A percentile compares a stretch with the other conserved stretches of the same genome.
phyloP scores from a whole-genome alignment of 805 yeast genomes.

The Lipomyces orientalis region DNA sequence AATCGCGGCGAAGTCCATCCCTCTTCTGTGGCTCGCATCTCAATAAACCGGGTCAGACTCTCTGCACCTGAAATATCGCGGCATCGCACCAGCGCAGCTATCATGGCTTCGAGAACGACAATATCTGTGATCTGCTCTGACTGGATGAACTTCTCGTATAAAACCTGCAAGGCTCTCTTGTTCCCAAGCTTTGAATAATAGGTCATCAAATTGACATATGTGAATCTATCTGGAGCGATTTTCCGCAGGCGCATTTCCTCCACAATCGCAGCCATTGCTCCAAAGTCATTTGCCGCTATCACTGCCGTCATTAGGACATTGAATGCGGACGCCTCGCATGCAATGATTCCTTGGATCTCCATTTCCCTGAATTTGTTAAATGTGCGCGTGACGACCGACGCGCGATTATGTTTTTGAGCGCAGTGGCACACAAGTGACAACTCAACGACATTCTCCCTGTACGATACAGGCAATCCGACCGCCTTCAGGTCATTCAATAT shows the following conservation, averaged over 20 bases:
- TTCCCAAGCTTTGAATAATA: slow-evolving; percentile 26
- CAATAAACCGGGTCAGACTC: slow-evolving; percentile 30
- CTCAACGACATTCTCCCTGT: slow-evolving; percentile 42
- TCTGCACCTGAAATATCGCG: slow-evolving; percentile 42
- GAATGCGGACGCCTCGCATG: slow-evolving; percentile 38
- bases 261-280: slow-evolving; percentile 34
- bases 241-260: slow-evolving; percentile 35
- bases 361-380: slow-evolving; percentile 17
- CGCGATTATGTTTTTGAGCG: slow-evolving; percentile 5
- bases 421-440: slow-evolving; percentile 33
- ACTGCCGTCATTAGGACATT: slow-evolving; percentile 45
- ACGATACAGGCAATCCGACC: slow-evolving; percentile 44
- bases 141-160: slow-evolving; percentile 33
- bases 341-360: slow-evolving; percentile 28
- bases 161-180: slow-evolving; percentile 30
- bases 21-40: slow-evolving; percentile 19
- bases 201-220: slow-evolving; percentile 38
- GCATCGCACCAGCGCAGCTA: slow-evolving; percentile 38
- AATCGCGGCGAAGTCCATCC: slow-evolving; percentile 13
- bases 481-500: slow-evolving; percentile 41
- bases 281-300: slow-evolving; percentile 24
- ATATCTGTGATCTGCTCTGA: slow-evolving; percentile 41
- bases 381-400: slow-evolving; percentile 29
- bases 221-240: slow-evolving; percentile 44
- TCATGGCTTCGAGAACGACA: slow-evolving; percentile 38